Percentiles rank a stretch among this genome's conserved stretches.
Evolutionary conservation across 257 asterid species (phyloP).

Genomic region (Plectranthus barbatus): DNA sequence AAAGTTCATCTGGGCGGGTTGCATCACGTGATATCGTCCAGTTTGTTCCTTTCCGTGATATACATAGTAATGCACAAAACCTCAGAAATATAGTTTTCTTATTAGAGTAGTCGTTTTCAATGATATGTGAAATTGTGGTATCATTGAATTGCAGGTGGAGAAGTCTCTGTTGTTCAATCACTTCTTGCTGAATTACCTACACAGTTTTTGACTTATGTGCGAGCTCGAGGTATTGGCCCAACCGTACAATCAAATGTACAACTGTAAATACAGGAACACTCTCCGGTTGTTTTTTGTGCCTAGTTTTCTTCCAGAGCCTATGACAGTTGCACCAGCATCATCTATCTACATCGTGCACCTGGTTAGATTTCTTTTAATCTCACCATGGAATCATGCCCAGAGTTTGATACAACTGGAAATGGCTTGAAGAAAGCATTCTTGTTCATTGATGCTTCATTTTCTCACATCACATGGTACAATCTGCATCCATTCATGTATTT

Average conservation of each 20-base stretch:
- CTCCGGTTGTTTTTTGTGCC: constrained; percentile 13
- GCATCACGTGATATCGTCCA: constrained; percentile 97
- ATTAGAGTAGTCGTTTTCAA: neutral
- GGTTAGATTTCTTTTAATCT: constrained; percentile 20
- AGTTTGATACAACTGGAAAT: neutral
- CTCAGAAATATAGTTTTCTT: neutral
- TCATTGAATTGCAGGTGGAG: constrained; percentile 54
- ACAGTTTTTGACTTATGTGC: constrained; percentile 76
- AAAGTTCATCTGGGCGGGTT: constrained; percentile 78
- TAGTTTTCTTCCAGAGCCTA: constrained; percentile 15
- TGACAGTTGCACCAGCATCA: constrained; percentile 7
- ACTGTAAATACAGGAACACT: constrained; percentile 41
- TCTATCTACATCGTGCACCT: constrained; percentile 12
- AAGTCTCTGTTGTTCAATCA: constrained; percentile 63
- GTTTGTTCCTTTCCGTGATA: constrained; percentile 84
- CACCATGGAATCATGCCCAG: constrained; percentile 17
- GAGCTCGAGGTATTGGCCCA: constrained; percentile 67
- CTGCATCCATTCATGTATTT: constrained; percentile 12
- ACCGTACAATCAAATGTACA: constrained; percentile 23
- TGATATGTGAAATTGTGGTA: neutral
- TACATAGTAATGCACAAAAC: constrained; percentile 54
- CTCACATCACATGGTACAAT: neutral
- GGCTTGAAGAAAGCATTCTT: constrained; percentile 14
- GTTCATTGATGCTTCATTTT: constrained; percentile 10
- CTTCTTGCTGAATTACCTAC: constrained; percentile 92